Conservation (phyloP, 257 asterid species). For the Lycium barbarum region DNA sequence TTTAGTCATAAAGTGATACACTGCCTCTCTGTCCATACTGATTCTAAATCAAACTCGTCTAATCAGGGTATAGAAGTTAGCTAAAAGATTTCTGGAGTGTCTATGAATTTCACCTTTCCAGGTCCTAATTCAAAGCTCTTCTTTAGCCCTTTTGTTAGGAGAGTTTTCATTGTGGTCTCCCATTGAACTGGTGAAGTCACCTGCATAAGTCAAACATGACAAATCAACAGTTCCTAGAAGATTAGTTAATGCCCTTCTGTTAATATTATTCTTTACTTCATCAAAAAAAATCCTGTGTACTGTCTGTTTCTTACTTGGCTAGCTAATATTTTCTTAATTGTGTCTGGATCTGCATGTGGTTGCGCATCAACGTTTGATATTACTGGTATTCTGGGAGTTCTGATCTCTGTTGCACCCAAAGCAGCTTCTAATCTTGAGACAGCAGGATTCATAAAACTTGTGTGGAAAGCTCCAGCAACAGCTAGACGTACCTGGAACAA, state of each 20-base stretch:
- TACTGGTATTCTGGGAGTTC: constrained; percentile 84
- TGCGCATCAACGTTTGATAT: constrained; percentile 94
- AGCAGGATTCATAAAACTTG: constrained; percentile 95
- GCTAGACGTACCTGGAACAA: constrained; percentile 79
- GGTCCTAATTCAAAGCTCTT: constrained; percentile 86
- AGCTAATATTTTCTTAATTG: constrained; percentile 78
- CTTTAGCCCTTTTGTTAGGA: constrained; percentile 47
- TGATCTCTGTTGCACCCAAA: constrained; percentile 75
- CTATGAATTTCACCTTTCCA: constrained; percentile 56
- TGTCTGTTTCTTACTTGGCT: constrained; percentile 62
- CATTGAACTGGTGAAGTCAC: constrained; percentile 68
- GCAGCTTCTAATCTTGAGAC: constrained; percentile 89
- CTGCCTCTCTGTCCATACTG: constrained; percentile 43
- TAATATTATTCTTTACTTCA: background rate
- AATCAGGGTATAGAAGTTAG: background rate
- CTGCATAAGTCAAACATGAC: constrained; percentile 27
- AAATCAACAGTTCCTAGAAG: constrained; percentile 36
- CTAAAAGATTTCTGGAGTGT: background rate
- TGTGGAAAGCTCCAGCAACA: constrained; percentile 98
- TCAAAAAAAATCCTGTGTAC: background rate
- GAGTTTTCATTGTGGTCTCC: constrained; percentile 56
- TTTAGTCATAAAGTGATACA: background rate
- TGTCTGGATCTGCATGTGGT: constrained; percentile 67
- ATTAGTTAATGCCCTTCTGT: constrained; percentile 25
- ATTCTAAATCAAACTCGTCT: background rate